phyloP scores from a whole-genome alignment of 345 rosid species.

The Salix koriyanagi region DNA sequence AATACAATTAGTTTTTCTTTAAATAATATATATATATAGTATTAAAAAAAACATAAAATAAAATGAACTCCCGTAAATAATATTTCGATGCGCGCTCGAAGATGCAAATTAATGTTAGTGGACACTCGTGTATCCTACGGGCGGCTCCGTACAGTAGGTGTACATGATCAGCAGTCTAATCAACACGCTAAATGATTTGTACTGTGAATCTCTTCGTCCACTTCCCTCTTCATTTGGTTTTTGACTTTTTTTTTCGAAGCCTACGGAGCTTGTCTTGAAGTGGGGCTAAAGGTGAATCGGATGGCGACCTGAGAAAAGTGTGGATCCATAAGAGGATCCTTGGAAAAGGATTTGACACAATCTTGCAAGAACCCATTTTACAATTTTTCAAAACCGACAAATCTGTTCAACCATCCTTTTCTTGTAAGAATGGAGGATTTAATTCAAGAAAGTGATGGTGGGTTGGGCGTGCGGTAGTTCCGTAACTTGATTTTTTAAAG shows the following conservation, averaged over 20 bases:
- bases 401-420: constrained; percentile 14
- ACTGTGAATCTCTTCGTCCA: neutral
- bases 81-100: no score
- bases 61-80: no score
- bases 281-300: constrained; percentile 36
- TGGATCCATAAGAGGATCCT: constrained; percentile 56
- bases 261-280: constrained; percentile 40
- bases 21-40: no score
- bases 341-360: constrained; percentile 55
- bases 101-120: no score
- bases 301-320: constrained; percentile 48
- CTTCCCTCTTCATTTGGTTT: constrained; percentile 2
- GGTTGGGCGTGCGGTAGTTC: neutral
- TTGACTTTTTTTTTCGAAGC: constrained; percentile 24
- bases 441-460: neutral
- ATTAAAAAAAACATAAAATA: no score
- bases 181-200: constrained; percentile 14
- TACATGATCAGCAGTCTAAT: constrained; percentile 33
- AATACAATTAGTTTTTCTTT: no score
- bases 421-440: neutral
- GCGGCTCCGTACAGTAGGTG: constrained; percentile 39
- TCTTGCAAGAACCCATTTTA: constrained; percentile 1
- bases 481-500: no score
- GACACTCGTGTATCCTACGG: neutral
- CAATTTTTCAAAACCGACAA: neutral